Base-by-base conservation (phyloP, 179 eudicot species). In the Corrigiola litoralis region DNA sequence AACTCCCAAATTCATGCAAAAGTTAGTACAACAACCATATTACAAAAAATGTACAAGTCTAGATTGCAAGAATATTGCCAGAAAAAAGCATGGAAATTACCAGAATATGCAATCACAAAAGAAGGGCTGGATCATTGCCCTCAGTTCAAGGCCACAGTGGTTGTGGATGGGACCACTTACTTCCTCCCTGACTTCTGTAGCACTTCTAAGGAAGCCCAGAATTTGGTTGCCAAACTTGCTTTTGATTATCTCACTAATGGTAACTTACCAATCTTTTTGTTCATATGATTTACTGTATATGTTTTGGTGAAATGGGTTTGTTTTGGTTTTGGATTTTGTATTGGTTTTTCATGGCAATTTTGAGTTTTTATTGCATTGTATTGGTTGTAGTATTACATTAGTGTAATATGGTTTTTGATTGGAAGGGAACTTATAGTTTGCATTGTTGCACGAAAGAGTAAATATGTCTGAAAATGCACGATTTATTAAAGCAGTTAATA, bases 81-180 rank as follows among this genome's bases (percentile, higher is more conserved):
- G 10, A 21, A 72, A 7, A 75, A 68, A 14, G 23, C 34, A 7
- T 68, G 72, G 77, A n/a, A 27, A 20, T 47, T 72, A 7, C 82
- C 82, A 0, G 69, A 67, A 16, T 79, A 79, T 56, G 36, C 61
- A 9, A 61, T 58, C 12, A 48, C 34, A 4, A 79, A 29, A 62
- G 80, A 75, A 34, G 82, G 82, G 7, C 69, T 51, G 27, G 77
- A 65, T 44, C 82, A 79, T 60, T 63, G 77, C 53, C 77, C 80
- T 64, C 47, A 18, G 38, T 79, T 75, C 44, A 72, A 72, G 48
- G 82, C 75, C 11, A 33, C 55, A 23, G 77, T 79, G 4, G 21
- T 25, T 42, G 75, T 79, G 0, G 75, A 79, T 72, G 82, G 75
- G 24, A 21, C 38, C 9, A 23, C 75, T 9, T 79, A 53, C 21